Evolutionary conservation across 371 early-diverging fungal species (phyloP), one percentile per base, ranked within the genome.

Genomic region (Mucor piriformis): DNA sequence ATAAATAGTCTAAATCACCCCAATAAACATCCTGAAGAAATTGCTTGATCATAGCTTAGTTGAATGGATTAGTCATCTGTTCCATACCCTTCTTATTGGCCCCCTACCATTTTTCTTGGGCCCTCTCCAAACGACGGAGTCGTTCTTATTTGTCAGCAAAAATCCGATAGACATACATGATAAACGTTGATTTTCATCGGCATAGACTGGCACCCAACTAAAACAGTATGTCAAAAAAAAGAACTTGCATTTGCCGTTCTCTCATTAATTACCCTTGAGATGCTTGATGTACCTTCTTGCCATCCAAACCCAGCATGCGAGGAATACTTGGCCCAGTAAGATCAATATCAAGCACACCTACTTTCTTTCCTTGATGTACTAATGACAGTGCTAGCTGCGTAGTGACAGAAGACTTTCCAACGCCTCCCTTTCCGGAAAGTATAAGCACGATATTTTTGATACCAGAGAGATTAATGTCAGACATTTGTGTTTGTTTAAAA

Each of bases 341-440:
- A 81, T 99, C 99, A 68, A 97, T 86, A 73, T 99, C 99, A 47
- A 96, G 72, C 3, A 96, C 76, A 12, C 96, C 92, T 11, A 94
- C 90, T 66, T 86, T 80, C 47, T 66, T 69, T 11, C 81, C 81
- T 61, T 81, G 62, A 15, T 80, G 69, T 6, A 80, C 74, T 13
- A 90, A 72, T 6, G 83, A 72, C 16, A 89, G 69, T 0, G 90
- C 87, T 8, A 90, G 73, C 33, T 89, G 88, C 1, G 86, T 81
- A 6, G 88, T 76, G 15, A 88, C 82, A 3, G 91, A 88, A 15
- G 89, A 87, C 65, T 95, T 95, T n/a, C 95, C 97, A 35, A 96
- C 97, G 18, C 98, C 97, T 11, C 98, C 98, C 73, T 98, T 98
- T 29, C 97, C 99, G 23, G 93, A 92, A 54, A 95, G 86, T 11